phyloP scores from a whole-genome alignment of 2,329 filamentous ascomycete species.

The Byssoonygena ceratinophila region DNA sequence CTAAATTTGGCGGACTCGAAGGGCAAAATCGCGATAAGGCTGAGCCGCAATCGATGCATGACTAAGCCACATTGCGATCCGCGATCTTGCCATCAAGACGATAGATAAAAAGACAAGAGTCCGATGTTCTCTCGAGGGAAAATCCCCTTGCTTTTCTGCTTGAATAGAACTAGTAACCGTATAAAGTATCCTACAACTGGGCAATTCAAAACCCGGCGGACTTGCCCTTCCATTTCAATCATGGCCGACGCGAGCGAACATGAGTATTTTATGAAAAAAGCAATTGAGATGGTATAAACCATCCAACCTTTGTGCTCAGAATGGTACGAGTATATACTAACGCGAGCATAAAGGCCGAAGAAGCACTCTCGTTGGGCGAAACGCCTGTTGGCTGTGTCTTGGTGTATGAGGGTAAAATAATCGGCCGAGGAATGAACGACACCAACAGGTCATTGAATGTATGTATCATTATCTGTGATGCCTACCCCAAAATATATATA shows the following conservation, averaged over 20 bases:
- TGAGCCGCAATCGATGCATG: neutral
- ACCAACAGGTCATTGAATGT: conserved; percentile 76
- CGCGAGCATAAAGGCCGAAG: conserved; percentile 53
- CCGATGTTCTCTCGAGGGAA: neutral
- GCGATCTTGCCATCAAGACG: neutral
- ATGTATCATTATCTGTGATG: conserved; percentile 19
- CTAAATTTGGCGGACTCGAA: neutral
- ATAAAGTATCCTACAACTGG: neutral
- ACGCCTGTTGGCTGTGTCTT: conserved; percentile 95
- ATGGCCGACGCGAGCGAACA: conserved; percentile 29
- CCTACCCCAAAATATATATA: neutral
- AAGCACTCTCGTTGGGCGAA: conserved; percentile 75
- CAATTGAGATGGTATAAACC: conserved; percentile 63
- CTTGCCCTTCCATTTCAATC: neutral
- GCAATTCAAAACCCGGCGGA: too few species aligned
- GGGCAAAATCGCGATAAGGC: conserved; percentile 3
- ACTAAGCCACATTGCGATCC: neutral
- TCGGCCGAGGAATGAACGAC: conserved; percentile 90
- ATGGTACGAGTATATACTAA: neutral
- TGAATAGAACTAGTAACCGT: neutral
- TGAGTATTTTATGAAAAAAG: conserved; percentile 68
- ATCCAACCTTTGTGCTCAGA: neutral
- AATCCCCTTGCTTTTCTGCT: neutral
- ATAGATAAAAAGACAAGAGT: neutral
- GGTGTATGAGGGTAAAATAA: conserved; percentile 65